Conservation (phyloP, 2,329 filamentous ascomycete species). For the Pezizomycotina sp. region DNA sequence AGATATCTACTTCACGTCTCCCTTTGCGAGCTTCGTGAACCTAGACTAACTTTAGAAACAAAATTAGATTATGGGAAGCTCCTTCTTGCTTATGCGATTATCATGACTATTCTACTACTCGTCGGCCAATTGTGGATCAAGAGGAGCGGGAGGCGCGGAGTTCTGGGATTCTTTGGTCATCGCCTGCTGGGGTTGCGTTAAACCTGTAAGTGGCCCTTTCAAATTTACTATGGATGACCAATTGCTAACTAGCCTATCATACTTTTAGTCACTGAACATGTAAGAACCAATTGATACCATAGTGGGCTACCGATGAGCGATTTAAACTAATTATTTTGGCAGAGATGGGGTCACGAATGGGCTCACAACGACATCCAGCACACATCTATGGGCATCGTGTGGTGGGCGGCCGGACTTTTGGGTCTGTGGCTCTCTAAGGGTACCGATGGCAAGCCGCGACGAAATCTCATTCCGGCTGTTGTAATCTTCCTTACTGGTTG, state of each 20-base stretch:
- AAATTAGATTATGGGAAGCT: constrained; percentile 73
- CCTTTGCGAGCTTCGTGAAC: no score
- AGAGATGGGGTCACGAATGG: constrained; percentile 73
- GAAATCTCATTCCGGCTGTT: constrained; percentile 83
- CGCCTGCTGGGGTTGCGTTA: constrained; percentile 82
- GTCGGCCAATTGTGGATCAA: constrained; percentile 79
- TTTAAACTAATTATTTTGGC: background rate
- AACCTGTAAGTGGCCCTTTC: constrained; percentile 43
- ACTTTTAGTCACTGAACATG: constrained; percentile 57
- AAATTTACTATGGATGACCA: background rate
- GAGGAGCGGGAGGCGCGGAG: constrained; percentile 70
- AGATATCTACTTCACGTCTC: constrained; percentile 5
- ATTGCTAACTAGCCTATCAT: background rate
- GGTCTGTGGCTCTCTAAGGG: constrained; percentile 83
- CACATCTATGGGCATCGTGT: constrained; percentile 97
- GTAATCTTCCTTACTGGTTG: constrained; percentile 86
- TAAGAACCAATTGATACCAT: constrained; percentile 1
- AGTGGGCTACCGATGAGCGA: background rate
- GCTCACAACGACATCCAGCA: constrained; percentile 90
- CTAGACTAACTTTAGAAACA: no score
- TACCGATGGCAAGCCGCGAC: constrained; percentile 67
- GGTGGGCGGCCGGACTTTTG: constrained; percentile 86
- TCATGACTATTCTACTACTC: constrained; percentile 70
- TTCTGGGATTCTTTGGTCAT: constrained; percentile 92
- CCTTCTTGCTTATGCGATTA: constrained; percentile 88